Base-by-base conservation (phyloP, 2,329 filamentous ascomycete species). In the Lasiodiplodia sp. region DNA sequence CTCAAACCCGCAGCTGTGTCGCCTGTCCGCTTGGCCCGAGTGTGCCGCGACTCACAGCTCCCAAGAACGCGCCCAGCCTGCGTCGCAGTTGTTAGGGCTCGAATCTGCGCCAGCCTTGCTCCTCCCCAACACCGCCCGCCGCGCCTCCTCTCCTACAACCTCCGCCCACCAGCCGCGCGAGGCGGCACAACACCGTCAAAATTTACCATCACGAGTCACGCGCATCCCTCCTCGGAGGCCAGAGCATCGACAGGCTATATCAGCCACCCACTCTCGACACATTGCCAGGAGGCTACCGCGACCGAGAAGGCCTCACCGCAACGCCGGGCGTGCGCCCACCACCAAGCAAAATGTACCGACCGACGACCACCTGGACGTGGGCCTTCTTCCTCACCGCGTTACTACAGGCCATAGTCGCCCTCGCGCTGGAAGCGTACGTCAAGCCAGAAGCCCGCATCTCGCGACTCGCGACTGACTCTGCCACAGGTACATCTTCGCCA, bases 331-430 rank as follows among this genome's bases (percentile, higher is more conserved):
- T 75, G 4, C 74, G 71, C 72, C 31, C 57, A 31, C 11, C 23
- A n/a, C 70, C 66, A 72, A 72, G 60, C 75, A 80, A 76, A 74
- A 88, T 94, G 84, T 95, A 94, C 78, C 88, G 92, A 74, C 91
- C 96, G 74, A 92, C 90, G 77, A 92, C 92, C 68, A 88, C 87
- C 76, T 99, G 96, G 95, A 94, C 94, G 18, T 95, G 93, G 85
- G 84, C 89, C 70, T 98, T 98, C 78, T 88, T 96, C 81, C 79
- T 89, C 71, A 86, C 92, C 44, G 90, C 92, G 44, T 80, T 91
- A 56, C 71, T 92, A 68, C 96, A 99, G 84, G 92, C 93, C 71
- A 81, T 91, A 70, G 87, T 96, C 67, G 92, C 92, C 71, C 86
- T 98, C 73, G 90, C 87, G 28, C 91, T 97, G 72, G 95, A 99